Base-by-base conservation (phyloP, 2,329 filamentous ascomycete genomes). In the Zymoseptoria pseudotritici region DNA sequence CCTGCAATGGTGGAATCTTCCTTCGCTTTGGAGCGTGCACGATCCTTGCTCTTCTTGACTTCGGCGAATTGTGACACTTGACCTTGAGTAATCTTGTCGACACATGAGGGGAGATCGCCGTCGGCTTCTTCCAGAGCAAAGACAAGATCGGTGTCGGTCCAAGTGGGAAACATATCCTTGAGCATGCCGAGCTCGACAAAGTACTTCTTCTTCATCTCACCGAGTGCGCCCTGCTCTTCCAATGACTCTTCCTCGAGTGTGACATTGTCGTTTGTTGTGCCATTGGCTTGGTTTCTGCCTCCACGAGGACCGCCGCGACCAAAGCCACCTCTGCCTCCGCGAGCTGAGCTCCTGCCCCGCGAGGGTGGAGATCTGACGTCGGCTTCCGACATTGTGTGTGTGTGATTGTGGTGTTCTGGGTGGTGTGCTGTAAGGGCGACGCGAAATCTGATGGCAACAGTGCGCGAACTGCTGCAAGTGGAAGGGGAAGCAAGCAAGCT, bases 131-230 rank as follows among this genome's bases (percentile, higher is more conserved):
- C 86, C 61, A 99, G 82, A 63, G 92, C 92, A 75, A 94, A 94
- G 65, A 97, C 86, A 65, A 97, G 85, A 75, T 97, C 93, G 75
- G 92, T 90, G 72, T 96, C 90, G 69, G 91, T 93, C 94, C 93
- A 97, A 76, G 91, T 88, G 61, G 90, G 86, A 80, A 96, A 97
- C 79, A 97, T 87, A 76, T 96, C 92, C 79, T 90, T 91, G 74
- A 99, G 86, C 71, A 87, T 86, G 63, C 82, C 81, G 69, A 96
- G 84, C 79, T 93, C 90, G 71, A 80, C 80, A 71, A 88, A 84
- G 74, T 96, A 94, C 75, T 90, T 86, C 81, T 90, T 91, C 84
- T 95, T 95, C 74, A 97, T 86, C 78, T 95, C 86, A 73, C 88
- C 90, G 67, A 97, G 83, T 77, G 97, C 92, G 75, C 90, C 89